These are phyloP conservation scores for Suillus weaverae DNA, from an alignment of 768 basidiomycete species.

Conservation along the genomic window DNA sequence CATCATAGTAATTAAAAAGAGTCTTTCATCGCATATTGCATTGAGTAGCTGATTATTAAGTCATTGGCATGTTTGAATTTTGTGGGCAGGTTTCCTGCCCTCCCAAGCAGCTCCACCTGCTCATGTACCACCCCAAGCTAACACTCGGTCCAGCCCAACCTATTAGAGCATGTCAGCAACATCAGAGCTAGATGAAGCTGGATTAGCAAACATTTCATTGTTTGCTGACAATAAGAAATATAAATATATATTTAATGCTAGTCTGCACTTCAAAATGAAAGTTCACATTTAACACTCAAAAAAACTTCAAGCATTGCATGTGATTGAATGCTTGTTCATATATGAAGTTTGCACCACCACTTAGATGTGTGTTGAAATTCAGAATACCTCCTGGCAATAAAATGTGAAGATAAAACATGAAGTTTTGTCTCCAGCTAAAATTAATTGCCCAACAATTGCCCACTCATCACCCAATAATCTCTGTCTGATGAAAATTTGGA, in stretches of 20 bases:
- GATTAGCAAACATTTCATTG: neutral
- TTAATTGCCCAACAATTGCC: neutral
- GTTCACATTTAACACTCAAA: neutral
- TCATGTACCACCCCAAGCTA: too few relatives aligned
- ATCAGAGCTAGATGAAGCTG: too few relatives aligned
- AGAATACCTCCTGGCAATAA: neutral
- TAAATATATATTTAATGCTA: neutral
- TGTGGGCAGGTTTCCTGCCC: too few relatives aligned
- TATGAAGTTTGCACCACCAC: neutral
- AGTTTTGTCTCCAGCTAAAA: neutral
- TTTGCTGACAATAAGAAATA: neutral
- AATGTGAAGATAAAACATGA: neutral
- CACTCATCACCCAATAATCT: neutral
- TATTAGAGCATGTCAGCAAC: too few relatives aligned
- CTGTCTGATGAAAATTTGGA: too few relatives aligned
- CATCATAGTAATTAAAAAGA: too few relatives aligned
- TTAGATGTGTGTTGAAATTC: neutral
- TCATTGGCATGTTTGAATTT: too few relatives aligned
- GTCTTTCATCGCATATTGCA: too few relatives aligned
- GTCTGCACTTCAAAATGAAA: neutral
- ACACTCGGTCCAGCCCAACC: too few relatives aligned
- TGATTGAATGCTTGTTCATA: neutral
- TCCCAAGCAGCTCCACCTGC: too few relatives aligned
- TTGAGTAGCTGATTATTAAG: too few relatives aligned
- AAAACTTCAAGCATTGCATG: neutral